Evolutionary conservation across 2,329 filamentous ascomycete genomes (phyloP).

Genomic region (Trichophyton simii): DNA sequence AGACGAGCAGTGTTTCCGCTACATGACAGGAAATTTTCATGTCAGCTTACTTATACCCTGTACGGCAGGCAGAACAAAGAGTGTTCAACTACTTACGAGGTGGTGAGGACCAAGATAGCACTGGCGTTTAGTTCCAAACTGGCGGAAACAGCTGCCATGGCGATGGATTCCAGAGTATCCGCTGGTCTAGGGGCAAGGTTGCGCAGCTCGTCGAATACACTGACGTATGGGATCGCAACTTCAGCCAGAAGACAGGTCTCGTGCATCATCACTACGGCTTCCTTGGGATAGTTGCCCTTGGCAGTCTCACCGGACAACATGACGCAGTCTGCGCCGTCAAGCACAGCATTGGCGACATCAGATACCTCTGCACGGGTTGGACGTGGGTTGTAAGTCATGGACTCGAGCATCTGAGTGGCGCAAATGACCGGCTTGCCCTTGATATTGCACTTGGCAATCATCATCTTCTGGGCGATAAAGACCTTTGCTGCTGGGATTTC

Average conservation of each 20-base stretch:
- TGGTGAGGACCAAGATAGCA: constrained; percentile 91
- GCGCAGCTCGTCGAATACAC: constrained; percentile 90
- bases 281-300: constrained; percentile 87
- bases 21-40: not conserved
- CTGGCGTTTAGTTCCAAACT: constrained; percentile 93
- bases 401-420: constrained; percentile 99
- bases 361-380: constrained; percentile 97
- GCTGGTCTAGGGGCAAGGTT: constrained; percentile 71
- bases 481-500: constrained; percentile 98
- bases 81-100: constrained; percentile 45
- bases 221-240: constrained; percentile 93
- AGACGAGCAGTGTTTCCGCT: constrained; percentile 87
- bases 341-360: constrained; percentile 94
- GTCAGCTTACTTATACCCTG: constrained; percentile 7
- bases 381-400: constrained; percentile 99
- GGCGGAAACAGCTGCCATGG: constrained; percentile 91
- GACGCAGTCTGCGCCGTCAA: constrained; percentile 96
- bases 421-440: constrained; percentile 98
- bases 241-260: constrained; percentile 93
- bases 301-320: constrained; percentile 99
- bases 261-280: constrained; percentile 96
- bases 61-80: constrained; percentile 18
- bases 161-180: constrained; percentile 80
- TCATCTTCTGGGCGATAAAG: constrained; percentile 99
- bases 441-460: constrained; percentile 99